Evolutionary conservation across 176 grass and related monocot genomes (phyloP).

Genomic region (Guadua angustifolia): DNA sequence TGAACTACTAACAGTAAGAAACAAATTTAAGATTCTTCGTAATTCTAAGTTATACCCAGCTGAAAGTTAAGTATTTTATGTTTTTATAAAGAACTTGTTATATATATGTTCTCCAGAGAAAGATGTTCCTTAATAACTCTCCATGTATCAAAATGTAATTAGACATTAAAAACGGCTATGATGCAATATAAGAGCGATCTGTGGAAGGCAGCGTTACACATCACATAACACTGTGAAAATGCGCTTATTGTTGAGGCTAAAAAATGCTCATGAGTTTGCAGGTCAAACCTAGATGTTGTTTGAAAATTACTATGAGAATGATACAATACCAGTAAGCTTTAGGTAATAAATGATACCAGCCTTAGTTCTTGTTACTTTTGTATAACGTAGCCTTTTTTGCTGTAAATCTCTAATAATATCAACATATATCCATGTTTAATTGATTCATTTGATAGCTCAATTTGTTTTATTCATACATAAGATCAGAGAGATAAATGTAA

Average conservation of each 20-base stretch:
- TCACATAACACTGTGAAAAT: not conserved
- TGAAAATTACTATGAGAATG: not conserved
- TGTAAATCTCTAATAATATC: not conserved
- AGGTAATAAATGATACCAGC: too few relatives aligned
- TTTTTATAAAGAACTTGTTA: constrained; percentile 1
- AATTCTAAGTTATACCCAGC: not conserved
- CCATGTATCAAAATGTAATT: not conserved
- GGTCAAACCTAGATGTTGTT: not conserved
- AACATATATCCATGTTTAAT: not conserved
- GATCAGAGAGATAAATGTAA: not conserved
- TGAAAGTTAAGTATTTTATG: not conserved
- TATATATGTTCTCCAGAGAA: not conserved
- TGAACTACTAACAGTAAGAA: not conserved
- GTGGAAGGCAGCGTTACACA: constrained; percentile 6
- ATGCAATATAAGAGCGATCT: not conserved
- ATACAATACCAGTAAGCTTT: not conserved
- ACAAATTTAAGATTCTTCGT: not conserved
- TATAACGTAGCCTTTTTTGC: not conserved
- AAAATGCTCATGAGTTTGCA: not conserved
- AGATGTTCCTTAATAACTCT: not conserved
- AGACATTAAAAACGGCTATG: not conserved
- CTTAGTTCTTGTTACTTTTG: too few relatives aligned
- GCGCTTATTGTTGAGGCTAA: not conserved
- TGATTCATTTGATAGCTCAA: not conserved
- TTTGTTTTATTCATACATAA: not conserved